Evolutionary conservation across 2,329 filamentous ascomycete genomes (phyloP).

Genomic region (Dothistroma septosporum): DNA sequence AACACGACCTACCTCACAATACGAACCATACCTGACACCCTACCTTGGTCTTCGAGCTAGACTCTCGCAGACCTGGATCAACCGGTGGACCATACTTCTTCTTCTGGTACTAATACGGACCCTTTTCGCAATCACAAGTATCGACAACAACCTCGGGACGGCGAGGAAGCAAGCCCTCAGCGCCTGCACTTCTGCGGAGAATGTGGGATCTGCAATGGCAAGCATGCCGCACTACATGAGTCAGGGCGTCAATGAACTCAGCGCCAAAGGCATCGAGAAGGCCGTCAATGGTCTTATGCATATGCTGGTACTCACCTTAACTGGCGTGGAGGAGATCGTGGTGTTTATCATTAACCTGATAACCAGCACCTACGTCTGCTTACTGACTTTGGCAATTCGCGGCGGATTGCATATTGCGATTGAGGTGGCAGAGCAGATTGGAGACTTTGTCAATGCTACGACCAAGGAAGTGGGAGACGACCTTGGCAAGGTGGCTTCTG

Average conservation of each 20-base stretch:
- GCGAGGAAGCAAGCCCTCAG: conserved; percentile 79
- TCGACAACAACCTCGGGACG: conserved; percentile 69
- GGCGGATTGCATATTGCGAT: conserved; percentile 71
- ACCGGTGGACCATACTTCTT: conserved; percentile 90
- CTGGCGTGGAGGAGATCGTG: conserved; percentile 79
- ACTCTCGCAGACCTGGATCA: conserved; percentile 95
- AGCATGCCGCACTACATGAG: conserved; percentile 98
- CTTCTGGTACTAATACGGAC: conserved; percentile 79
- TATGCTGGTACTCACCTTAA: conserved; percentile 73
- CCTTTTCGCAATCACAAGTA: conserved; percentile 67
- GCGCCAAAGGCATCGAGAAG: conserved; percentile 73
- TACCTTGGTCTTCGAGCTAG: conserved; percentile 87
- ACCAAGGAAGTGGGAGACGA: conserved; percentile 55
- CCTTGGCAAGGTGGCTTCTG: conserved; percentile 42
- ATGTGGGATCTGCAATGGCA: conserved; percentile 88
- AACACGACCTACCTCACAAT: conserved; percentile 56
- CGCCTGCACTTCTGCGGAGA: conserved; percentile 88
- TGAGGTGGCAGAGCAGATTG: conserved; percentile 57
- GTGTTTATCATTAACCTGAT: conserved; percentile 91
- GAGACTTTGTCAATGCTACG: conserved; percentile 58
- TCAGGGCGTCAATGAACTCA: conserved; percentile 79
- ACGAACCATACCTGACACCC: conserved; percentile 71
- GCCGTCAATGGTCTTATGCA: conserved; percentile 75
- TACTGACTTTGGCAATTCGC: conserved; percentile 77
- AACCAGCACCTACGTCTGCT: conserved; percentile 82